These are phyloP conservation scores for Parietaria judaica DNA, from an alignment of 306 rosid genomes.

Conservation along the genomic window DNA sequence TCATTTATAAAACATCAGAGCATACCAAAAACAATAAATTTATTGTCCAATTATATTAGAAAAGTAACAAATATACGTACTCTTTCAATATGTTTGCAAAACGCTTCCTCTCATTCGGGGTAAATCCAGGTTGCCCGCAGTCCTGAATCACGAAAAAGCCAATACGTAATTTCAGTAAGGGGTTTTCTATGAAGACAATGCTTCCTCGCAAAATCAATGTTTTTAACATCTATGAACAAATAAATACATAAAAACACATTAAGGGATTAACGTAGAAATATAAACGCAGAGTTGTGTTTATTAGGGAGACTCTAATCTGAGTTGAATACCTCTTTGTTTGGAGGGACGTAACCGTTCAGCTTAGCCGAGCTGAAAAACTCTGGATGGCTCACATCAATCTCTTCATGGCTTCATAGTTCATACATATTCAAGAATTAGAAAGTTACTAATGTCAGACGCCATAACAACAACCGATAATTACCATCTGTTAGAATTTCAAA, in stretches of 20 bases:
- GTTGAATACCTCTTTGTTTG: conserved; percentile 69
- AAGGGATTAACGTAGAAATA: background rate
- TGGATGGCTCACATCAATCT: conserved; percentile 93
- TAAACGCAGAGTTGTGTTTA: conserved; percentile 13
- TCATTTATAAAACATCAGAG: no score
- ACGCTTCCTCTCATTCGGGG: conserved; percentile 76
- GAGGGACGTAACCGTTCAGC: conserved; percentile 74
- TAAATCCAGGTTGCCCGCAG: conserved; percentile 94
- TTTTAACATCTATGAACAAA: background rate
- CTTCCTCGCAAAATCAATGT: no score
- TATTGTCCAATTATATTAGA: no score
- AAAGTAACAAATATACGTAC: conserved; percentile 30
- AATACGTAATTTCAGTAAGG: conserved; percentile 4
- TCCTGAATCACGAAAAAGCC: conserved; percentile 51
- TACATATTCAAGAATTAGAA: background rate
- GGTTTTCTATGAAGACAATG: background rate
- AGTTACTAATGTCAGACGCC: background rate
- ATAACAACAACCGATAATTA: background rate
- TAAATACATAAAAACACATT: background rate
- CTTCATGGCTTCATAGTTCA: conserved; percentile 77
- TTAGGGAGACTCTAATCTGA: conserved; percentile 16
- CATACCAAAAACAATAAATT: no score
- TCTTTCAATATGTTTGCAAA: conserved; percentile 73
- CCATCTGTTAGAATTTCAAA: background rate
- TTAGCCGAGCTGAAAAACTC: conserved; percentile 84